Evolutionary conservation across 73 alveolate genomes (phyloP), one percentile per base, ranked within the genome.

Genomic region (Paramecium primaurelia): DNA sequence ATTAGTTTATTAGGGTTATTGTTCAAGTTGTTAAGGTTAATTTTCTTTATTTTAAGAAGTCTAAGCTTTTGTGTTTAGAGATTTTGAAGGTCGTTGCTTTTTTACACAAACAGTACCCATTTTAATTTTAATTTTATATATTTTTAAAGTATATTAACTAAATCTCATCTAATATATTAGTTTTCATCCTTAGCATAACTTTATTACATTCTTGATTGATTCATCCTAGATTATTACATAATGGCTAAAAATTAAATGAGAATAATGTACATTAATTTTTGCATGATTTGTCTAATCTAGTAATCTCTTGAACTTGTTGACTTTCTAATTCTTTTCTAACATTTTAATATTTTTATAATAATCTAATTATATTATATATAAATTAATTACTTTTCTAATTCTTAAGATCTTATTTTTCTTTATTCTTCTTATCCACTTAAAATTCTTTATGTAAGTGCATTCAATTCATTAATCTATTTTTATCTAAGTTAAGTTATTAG

Each of bases 241-340:
- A 80, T 80, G 26, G 91, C 88, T 75, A 75, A 12, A 16, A 75
- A 16, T 40, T 75, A 75, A 38, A 22, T 54, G 14, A 36, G 8
- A 14, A 1, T 75, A 25, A 1, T 6, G 20, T 75, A 75, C 88
- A 80, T 80, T 40, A 49, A 28, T 18, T 89, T 73, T 89, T 89
- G 11, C 38, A 25, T 14, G 94, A 71, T 89, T 68, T 89, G 28
- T 89, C 94, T 83, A 89, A 47, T 89, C 94, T 89, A 44, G 94
- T 71, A 22, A 71, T 58, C 64, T 89, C 94, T 58, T 89, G 51
- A 7, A 54, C 84, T 71, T 89, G 37, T 73, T 77, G 36, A 38
- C 92, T 89, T 71, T 89, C 94, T 25, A 89, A 47, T 34, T 89
- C 94, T 51, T 89, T 89, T 49, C 75, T 89, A 42, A 89, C 94